Base-by-base conservation (phyloP, 176 grass and related monocot species). In the Juncus effusus region DNA sequence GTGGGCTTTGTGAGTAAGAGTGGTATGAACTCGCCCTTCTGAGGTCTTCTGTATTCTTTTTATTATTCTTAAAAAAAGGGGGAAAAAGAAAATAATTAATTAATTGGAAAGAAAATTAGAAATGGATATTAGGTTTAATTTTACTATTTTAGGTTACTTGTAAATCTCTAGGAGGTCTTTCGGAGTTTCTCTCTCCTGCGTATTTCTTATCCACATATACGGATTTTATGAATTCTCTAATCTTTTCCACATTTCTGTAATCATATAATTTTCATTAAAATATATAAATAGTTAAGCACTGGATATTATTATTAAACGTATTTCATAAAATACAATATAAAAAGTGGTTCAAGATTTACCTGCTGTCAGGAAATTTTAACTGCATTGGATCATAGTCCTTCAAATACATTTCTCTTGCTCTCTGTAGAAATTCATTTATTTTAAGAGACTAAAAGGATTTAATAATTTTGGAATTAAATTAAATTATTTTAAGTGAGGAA, bases 1-100 rank as follows among this genome's bases (percentile, higher is more conserved):
- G 92, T 13, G 92, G 92, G 59, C 87, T 96, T 77, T 91, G 85
- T 51, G 87, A 96, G 78, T 83, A 96, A 61, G 87, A 91, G 70
- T 91, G 92, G 54, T 81, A 96, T 2, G 92, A 96, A 54, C 63
- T 96, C 47, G 87, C 82, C 59, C 85, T 83, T 75, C 74, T 86
- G 52, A 88, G 87, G 55, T 96, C 92, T 67, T 83, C 80, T 67
- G 84, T 88, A 72, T 86, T 77, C 42, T 67, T 56, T 15, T 79
- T 96, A 37, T 86, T 66, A 74, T 58, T 88, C 87, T 96, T 37
- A 62, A 74, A 51, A 74, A 63, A 77, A 49, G 13, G 6, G 49
- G 40, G 58, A 54, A 11, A 72, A 10, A 6, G 40, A 73, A 56
- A 37, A 37, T 56, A 42, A 28, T 19, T 54, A 56, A 2, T 37